Evolutionary conservation across 1,139 yeast species (phyloP).

Genomic region (Scheffersomyces insectosa): DNA sequence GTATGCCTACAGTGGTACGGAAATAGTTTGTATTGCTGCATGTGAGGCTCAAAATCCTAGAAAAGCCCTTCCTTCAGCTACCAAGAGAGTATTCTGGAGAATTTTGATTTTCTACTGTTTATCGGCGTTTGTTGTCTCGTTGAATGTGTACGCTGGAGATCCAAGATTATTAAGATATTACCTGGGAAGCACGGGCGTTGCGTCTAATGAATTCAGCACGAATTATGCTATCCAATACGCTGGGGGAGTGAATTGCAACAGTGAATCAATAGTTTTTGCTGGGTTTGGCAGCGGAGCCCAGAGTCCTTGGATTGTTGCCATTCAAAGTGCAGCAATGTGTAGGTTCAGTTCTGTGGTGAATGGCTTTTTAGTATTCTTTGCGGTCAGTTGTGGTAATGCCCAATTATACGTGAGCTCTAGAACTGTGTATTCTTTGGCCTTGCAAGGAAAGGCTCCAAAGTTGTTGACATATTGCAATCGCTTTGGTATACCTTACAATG

Average conservation of each 20-base stretch:
- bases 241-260: slow-evolving; percentile 41
- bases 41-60: slow-evolving; percentile 86
- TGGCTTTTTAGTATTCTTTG: slow-evolving; percentile 70
- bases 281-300: slow-evolving; percentile 63
- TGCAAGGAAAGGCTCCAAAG: slow-evolving; percentile 68
- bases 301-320: slow-evolving; percentile 80
- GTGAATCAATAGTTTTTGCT: slow-evolving; percentile 37
- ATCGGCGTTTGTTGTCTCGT: slow-evolving; percentile 69
- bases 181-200: slow-evolving; percentile 35
- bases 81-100: slow-evolving; percentile 73
- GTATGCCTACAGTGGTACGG: slow-evolving; percentile 79
- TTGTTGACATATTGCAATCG: slow-evolving; percentile 60
- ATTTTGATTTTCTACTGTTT: slow-evolving; percentile 66
- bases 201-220: slow-evolving; percentile 19
- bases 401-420: slow-evolving; percentile 79
- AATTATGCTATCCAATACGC: slow-evolving; percentile 39
- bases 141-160: slow-evolving; percentile 75
- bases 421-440: slow-evolving; percentile 72
- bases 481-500: slow-evolving; percentile 70
- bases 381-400: slow-evolving; percentile 74
- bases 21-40: slow-evolving; percentile 80
- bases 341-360: slow-evolving; percentile 61
- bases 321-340: slow-evolving; percentile 70
- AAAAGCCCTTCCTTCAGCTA: slow-evolving; percentile 74
- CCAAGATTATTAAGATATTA: slow-evolving; percentile 62